Evolutionary conservation across 495 filamentous ascomycete genomes (phyloP), one percentile per base, ranked within the genome.

Genomic region (Immersiella caudata): DNA sequence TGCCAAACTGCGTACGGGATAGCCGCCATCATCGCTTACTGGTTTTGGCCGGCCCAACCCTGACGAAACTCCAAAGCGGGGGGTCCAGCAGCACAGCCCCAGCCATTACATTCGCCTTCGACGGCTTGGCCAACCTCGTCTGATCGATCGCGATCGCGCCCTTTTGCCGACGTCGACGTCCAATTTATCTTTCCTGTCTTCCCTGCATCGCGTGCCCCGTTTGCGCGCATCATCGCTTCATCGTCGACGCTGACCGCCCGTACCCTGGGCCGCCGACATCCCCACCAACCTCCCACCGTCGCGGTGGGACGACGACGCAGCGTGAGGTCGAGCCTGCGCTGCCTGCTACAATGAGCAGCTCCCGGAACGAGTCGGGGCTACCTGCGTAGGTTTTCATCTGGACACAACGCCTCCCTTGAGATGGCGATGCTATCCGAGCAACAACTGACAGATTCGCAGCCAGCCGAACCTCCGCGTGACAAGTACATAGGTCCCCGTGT

Each of bases 401-500:
- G 18, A 14, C 27, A 55, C 40, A 4, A 46, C 9, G 40, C 5
- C 4, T 46, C 9, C 16, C 40, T 46, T 46, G 40, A 12, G 11
- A 27, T 1, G 18, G 14, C 49, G 25, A 58, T 16, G 21, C 29
- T 60, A 51, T 9, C 49, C 63, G 33, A 69, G 57, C 36, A 66
- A 20, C 54, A n/a, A 69, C 71, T 74, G 60, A 74, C 67, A 50
- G 26, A 50, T 36, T 63, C 58, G 60, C 60, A 85, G 82, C 75
- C 84, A 83, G 77, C 84, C 86, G 68, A 90, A 90, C 74, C 76
- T 90, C 70, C 81, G 88, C 71, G 83, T 90, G 40, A 89, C 88
- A 62, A 89, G 88, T 90, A 80, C 73, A 81, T n/a, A 76, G 49
- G n/a, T 60, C 72, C 69, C 33, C 21, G 18, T 29, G n/a, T 25